Percentiles rank a stretch among this genome's conserved stretches.
Evolutionary conservation across 2,329 filamentous ascomycete genomes (phyloP).

Genomic region (Aspergillus unguis): DNA sequence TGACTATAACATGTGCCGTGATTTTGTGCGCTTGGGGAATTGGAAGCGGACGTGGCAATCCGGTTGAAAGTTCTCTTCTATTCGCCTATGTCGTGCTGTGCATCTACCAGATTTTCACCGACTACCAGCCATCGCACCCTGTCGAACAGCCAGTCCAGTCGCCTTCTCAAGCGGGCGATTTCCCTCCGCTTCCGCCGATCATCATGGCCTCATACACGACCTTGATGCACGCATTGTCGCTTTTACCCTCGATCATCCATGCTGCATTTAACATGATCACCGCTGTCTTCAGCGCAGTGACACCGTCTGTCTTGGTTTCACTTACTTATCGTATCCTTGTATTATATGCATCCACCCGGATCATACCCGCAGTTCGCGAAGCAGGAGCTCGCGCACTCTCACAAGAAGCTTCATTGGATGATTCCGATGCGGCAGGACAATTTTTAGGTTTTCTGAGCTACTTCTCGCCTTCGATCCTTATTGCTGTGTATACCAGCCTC

Average conservation of each 20-base stretch:
- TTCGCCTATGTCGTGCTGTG: conserved; percentile 98
- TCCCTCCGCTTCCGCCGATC: conserved; percentile 92
- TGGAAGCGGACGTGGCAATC: conserved; percentile 87
- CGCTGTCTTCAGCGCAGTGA: conserved; percentile 91
- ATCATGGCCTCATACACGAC: conserved; percentile 99
- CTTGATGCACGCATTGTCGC: conserved; percentile 75
- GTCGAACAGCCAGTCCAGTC: conserved; percentile 50
- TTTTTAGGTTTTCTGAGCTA: conserved; percentile 81
- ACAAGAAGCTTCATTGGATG: conserved; percentile 80
- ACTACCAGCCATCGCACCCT: conserved; percentile 81
- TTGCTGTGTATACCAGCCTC: conserved; percentile 93
- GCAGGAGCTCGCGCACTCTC: conserved; percentile 78
- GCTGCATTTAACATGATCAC: conserved; percentile 82
- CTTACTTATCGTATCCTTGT: conserved; percentile 91
- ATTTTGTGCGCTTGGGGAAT: conserved; percentile 94
- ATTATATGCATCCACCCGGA: conserved; percentile 90
- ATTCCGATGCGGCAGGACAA: conserved; percentile 75
- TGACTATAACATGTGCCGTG: conserved; percentile 85
- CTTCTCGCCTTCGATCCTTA: conserved; percentile 91
- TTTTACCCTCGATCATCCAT: conserved; percentile 77
- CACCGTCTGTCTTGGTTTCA: conserved; percentile 91
- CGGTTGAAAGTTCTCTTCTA: conserved; percentile 88
- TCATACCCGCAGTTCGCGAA: conserved; percentile 89
- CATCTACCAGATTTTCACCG: conserved; percentile 98
- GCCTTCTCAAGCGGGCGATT: conserved; percentile 63